Base-by-base conservation (phyloP, 805 yeast genomes). In the Lachancea lanzarotensis region DNA sequence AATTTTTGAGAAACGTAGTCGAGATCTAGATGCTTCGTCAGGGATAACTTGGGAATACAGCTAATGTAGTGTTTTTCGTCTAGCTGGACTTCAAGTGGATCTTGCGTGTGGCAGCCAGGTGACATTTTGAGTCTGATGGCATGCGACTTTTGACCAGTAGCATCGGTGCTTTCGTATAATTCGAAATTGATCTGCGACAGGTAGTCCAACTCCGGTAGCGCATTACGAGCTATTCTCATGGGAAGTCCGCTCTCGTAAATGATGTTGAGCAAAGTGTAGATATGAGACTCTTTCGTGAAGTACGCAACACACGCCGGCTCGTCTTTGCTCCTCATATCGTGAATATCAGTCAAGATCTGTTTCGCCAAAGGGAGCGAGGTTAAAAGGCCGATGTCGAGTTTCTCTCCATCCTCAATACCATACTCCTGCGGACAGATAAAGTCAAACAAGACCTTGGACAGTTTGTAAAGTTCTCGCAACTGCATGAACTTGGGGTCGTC, bases 351-450 rank as follows among this genome's bases (percentile, higher is more conserved):
- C 41, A 93, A 64, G 33, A 93, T 84, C 65, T 88, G 95, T 62
- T 81, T 85, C 1, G 96, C 95, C 54, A 93, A 73, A 1, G 99
- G 99, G 56, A 93, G 73, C 2, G 96, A 87, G 0, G 99, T 93
- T 55, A 93, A 71, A 46, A 93, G 70, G 3, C 99, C 99, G 68
- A 93, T 93, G 62, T 93, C 99, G 48, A 93, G 74, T 61, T 93
- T 93, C 65, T 93, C 98, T 56, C 84, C 82, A 59, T 89, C 95
- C 52, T 90, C 88, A 55, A 93, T 93, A 51, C 99, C 99, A 62
- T 93, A 93, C 62, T 93, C 99, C 65, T 93, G 98, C 9, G 99
- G 99, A 66, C 98, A 93, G 40, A 93, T 89, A 60, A 91, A 93
- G 66, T 93, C 99, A 69, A 93, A 93, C 50, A 93, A 68, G 6